Percentiles rank a stretch among this genome's conserved stretches.
phyloP scores from a whole-genome alignment of 2,329 filamentous ascomycete genomes.

The Colletotrichum liriopes region DNA sequence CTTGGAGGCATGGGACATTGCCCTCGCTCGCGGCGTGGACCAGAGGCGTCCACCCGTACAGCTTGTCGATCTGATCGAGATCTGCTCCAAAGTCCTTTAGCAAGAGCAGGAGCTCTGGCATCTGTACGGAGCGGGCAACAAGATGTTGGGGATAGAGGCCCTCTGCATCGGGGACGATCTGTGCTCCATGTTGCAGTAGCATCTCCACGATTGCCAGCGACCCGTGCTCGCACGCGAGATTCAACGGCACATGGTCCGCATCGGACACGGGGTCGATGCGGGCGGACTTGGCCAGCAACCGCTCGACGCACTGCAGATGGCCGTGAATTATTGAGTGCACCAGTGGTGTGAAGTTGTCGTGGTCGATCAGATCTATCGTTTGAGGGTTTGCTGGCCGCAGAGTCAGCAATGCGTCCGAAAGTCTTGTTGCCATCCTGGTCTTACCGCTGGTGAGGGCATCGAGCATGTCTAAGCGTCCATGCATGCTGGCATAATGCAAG shows the following conservation, averaged over 20 bases:
- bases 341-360: conserved; percentile 96
- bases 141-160: conserved; percentile 97
- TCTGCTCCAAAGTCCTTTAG: conserved; percentile 90
- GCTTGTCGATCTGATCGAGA: conserved; percentile 91
- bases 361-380: conserved; percentile 90
- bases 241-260: conserved; percentile 93
- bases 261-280: conserved; percentile 89
- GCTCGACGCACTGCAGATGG: conserved; percentile 84
- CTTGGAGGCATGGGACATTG: conserved; percentile 89
- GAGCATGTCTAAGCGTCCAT: conserved; percentile 89
- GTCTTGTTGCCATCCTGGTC: conserved; percentile 40
- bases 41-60: conserved; percentile 97
- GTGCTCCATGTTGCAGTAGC: conserved; percentile 84
- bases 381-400: conserved; percentile 72
- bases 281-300: conserved; percentile 83
- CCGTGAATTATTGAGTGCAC: conserved; percentile 96
- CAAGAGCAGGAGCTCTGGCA: conserved; percentile 83
- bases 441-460: conserved; percentile 78
- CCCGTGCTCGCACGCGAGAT: conserved; percentile 94
- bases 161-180: conserved; percentile 94
- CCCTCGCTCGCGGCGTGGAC: conserved; percentile 98
- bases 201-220: conserved; percentile 88
- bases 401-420: conserved; percentile 37
- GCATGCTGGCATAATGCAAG: conserved; percentile 96
- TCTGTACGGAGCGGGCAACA: conserved; percentile 90